Percentiles rank a stretch among this genome's conserved stretches.
phyloP scores from a whole-genome alignment of 805 yeast genomes.

The Wickerhamiella brachini region DNA sequence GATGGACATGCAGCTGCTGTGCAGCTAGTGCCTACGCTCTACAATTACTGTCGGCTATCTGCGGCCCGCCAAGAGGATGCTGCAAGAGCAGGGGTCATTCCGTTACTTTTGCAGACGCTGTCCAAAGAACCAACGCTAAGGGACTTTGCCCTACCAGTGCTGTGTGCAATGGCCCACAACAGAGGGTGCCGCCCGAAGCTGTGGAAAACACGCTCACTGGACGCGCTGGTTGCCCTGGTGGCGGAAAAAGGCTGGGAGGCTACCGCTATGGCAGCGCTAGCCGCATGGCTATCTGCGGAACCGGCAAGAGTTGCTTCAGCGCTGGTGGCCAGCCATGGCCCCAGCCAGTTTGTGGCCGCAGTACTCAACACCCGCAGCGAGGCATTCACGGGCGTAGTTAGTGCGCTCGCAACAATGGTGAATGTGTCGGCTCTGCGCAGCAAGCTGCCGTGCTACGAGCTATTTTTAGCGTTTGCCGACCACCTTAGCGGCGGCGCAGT shows the following conservation, averaged over 20 bases:
- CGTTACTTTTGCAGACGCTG: conserved; percentile 30
- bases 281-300: conserved; percentile 25
- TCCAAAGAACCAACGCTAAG: conserved; percentile 31
- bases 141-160: conserved; percentile 39
- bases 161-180: conserved; percentile 40
- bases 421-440: conserved; percentile 8
- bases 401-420: conserved; percentile 10
- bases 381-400: conserved; percentile 8
- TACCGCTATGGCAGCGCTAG: conserved; percentile 38
- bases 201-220: conserved; percentile 27
- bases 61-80: conserved; percentile 33
- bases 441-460: conserved; percentile 2
- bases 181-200: conserved; percentile 29
- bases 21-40: conserved; percentile 35
- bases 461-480: conserved; percentile 4
- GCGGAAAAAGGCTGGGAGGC: conserved; percentile 45
- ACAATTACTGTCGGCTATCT: conserved; percentile 39
- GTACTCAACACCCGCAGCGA: conserved; percentile 3
- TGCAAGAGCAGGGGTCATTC: conserved; percentile 35
- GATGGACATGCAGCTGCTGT: conserved; percentile 28
- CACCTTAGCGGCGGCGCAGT: not conserved
- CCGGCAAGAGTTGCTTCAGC: conserved; percentile 10
- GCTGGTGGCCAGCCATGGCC: not conserved
- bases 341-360: conserved; percentile 4
- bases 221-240: conserved; percentile 28